A percentile compares a stretch with the other conserved stretches of the same genome.
These are phyloP conservation scores for Cytospora piceicola DNA, from an alignment of 2,329 filamentous ascomycete species.

Conservation along the genomic window DNA sequence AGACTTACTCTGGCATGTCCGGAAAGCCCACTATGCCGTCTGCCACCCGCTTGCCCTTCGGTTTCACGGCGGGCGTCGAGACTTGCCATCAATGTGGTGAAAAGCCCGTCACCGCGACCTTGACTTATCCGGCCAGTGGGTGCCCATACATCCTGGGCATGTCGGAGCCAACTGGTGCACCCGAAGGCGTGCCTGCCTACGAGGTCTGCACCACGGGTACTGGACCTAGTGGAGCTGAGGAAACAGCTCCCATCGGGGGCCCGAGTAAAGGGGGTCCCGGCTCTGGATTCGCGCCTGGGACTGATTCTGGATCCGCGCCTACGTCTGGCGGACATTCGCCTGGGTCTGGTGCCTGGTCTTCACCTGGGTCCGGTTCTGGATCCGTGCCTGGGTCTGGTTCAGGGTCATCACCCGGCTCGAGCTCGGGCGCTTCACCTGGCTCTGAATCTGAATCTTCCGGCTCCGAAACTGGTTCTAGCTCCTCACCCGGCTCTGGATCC, in stretches of 20 bases:
- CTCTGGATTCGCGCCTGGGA: not conserved
- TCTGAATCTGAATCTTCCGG: not conserved
- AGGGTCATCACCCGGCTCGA: not conserved
- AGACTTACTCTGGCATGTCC: constrained; percentile 21
- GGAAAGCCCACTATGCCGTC: constrained; percentile 14
- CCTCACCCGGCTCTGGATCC: not conserved
- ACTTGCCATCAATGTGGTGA: constrained; percentile 15
- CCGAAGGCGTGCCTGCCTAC: constrained; percentile 7
- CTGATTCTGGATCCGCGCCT: not conserved
- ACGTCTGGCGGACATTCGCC: not conserved
- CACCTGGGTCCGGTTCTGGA: not conserved
- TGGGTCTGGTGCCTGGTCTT: not conserved
- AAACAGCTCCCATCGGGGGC: not conserved
- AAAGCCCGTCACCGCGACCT: constrained; percentile 13
- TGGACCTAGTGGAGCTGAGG: not conserved
- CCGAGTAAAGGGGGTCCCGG: not conserved
- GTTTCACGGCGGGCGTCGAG: constrained; percentile 14
- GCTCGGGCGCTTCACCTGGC: not conserved
- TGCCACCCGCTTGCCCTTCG: constrained; percentile 11
- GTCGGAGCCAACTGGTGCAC: constrained; percentile 13
- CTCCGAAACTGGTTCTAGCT: too few relatives aligned
- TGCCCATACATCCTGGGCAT: constrained; percentile 19
- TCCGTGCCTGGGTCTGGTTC: not conserved
- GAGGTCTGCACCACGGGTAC: constrained; percentile 1
- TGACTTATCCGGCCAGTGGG: constrained; percentile 14